These are phyloP conservation scores for Trichoderma gracile DNA, from an alignment of 2,329 filamentous ascomycete genomes.

Conservation along the genomic window DNA sequence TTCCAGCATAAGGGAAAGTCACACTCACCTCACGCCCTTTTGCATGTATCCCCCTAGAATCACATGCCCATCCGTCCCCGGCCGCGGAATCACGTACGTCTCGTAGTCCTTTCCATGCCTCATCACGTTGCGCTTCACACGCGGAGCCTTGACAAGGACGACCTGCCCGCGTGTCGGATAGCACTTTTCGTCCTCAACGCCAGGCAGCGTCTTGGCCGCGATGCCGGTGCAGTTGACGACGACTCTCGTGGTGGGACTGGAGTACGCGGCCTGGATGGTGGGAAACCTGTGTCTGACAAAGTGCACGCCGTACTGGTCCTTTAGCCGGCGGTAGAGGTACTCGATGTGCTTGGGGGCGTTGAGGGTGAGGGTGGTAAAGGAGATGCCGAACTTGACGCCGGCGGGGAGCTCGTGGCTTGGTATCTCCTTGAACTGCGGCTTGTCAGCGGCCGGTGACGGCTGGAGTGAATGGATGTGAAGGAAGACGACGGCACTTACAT, in stretches of 20 bases:
- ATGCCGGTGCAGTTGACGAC: constrained; percentile 43
- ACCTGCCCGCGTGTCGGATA: constrained; percentile 46
- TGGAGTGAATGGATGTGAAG: background rate
- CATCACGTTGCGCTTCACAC: constrained; percentile 42
- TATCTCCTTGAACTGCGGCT: constrained; percentile 36
- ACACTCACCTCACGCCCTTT: constrained; percentile 36
- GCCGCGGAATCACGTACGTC: constrained; percentile 45
- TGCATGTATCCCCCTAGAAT: constrained; percentile 44
- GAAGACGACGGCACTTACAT: constrained; percentile 34
- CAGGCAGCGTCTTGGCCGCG: constrained; percentile 38
- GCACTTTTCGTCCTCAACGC: constrained; percentile 42
- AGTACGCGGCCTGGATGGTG: constrained; percentile 34
- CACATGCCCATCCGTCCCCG: constrained; percentile 39
- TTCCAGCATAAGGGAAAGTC: no score
- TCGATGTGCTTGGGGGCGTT: constrained; percentile 43
- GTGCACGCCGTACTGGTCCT: constrained; percentile 36
- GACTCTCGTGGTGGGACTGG: constrained; percentile 33
- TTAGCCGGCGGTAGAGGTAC: constrained; percentile 35
- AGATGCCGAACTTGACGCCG: constrained; percentile 39
- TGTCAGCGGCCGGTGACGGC: background rate
- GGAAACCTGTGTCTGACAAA: constrained; percentile 37
- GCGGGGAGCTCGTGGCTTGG: constrained; percentile 35
- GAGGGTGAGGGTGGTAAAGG: constrained; percentile 42
- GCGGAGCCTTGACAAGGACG: constrained; percentile 39
- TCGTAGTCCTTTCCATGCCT: constrained; percentile 43